Conservation (phyloP, 805 yeast genomes). For the Candida maesae region DNA sequence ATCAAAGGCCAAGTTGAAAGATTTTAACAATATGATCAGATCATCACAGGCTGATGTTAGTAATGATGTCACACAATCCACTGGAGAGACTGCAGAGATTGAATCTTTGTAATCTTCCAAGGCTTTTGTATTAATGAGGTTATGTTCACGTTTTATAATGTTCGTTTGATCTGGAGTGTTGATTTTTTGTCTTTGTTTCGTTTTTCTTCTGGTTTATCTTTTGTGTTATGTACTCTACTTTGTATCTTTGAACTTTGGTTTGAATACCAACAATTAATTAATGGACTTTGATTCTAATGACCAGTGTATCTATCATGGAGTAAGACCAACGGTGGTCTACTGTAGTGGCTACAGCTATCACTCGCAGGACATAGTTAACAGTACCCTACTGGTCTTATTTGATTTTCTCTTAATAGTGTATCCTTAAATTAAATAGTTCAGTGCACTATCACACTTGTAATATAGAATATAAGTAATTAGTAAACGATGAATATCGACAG, state of each 20-base stretch:
- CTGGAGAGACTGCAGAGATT: slow-evolving; percentile 29
- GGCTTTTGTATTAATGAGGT: too few relatives aligned
- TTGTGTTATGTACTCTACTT: not conserved
- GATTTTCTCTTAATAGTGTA: not conserved
- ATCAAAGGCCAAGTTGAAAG: slow-evolving; percentile 34
- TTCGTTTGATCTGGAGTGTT: slow-evolving; percentile 1
- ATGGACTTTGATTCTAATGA: slow-evolving; percentile 2
- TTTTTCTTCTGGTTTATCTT: not conserved
- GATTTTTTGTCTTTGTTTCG: not conserved
- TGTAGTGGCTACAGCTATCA: too few relatives aligned
- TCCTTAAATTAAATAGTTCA: too few relatives aligned
- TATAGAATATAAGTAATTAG: too few relatives aligned
- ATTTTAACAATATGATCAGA: slow-evolving; percentile 31
- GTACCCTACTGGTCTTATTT: not conserved
- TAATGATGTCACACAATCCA: slow-evolving; percentile 25
- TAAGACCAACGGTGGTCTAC: too few relatives aligned
- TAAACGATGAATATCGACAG: too few relatives aligned
- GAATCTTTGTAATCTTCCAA: slow-evolving; percentile 18
- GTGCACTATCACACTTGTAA: too few relatives aligned
- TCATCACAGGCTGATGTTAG: slow-evolving; percentile 29
- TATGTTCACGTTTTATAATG: slow-evolving; percentile 5
- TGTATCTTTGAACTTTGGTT: not conserved
- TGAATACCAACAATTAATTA: not conserved
- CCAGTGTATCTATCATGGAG: too few relatives aligned
- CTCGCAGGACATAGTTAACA: too few relatives aligned